These are phyloP conservation scores for Eucalyptus polybractea DNA, from an alignment of 345 rosid genomes.

Conservation along the genomic window DNA sequence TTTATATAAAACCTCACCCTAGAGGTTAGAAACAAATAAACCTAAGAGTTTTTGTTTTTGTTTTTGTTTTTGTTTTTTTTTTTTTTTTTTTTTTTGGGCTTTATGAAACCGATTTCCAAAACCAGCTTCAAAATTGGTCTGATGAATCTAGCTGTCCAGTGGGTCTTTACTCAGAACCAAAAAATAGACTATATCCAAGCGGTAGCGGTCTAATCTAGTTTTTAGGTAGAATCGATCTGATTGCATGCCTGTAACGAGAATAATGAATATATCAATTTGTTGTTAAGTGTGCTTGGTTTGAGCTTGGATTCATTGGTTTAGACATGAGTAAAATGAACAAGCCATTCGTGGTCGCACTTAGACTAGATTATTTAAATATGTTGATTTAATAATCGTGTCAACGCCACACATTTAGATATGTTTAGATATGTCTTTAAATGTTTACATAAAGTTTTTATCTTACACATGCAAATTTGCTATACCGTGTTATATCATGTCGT, in stretches of 20 bases:
- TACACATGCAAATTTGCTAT: not conserved
- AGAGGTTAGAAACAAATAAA: not conserved
- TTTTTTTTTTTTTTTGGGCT: not conserved
- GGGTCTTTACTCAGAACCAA: not conserved
- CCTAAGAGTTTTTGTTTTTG: not conserved
- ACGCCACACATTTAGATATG: not conserved
- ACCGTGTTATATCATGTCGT: not conserved
- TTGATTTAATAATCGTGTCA: not conserved
- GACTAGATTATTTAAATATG: not conserved
- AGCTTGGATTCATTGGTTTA: not conserved
- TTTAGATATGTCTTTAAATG: not conserved
- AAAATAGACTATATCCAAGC: too few species aligned
- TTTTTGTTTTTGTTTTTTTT: too few species aligned
- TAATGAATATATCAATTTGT: not conserved
- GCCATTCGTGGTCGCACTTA: rapidly evolving
- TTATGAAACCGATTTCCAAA: not conserved
- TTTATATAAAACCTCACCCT: not conserved
- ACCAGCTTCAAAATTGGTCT: not conserved
- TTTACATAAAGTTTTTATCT: not conserved
- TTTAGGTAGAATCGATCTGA: not conserved
- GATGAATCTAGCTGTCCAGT: rapidly evolving
- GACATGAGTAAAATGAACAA: not conserved
- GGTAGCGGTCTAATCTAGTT: rapidly evolving
- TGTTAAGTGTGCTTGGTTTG: not conserved
- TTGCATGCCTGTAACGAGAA: not conserved